Evolutionary conservation across 2,329 filamentous ascomycete genomes (phyloP), one percentile per base, ranked within the genome.

Genomic region (Epichloe sibirici): DNA sequence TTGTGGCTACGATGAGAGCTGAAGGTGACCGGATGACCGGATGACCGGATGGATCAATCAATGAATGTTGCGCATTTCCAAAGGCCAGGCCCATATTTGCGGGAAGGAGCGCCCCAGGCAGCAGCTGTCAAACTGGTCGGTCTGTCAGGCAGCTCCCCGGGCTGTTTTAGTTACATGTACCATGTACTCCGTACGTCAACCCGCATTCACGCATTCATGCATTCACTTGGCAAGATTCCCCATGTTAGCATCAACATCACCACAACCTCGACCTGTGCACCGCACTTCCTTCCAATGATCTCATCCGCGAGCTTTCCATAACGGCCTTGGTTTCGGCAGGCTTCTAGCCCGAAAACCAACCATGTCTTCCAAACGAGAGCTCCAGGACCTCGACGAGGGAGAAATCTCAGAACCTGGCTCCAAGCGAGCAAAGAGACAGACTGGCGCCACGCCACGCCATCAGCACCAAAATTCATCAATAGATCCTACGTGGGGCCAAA

Each of bases 401-500:
- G 61, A 66, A 15, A 38, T 53, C 4, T 56, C 55, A 15, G 59
- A 63, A 21, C 53, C 59, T 0, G 63, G 62, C 44, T 50, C 59
- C 45, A 64, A 65, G 53, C 61, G 61, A 48, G 52, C 59, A 35
- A 63, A 56, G 56, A 56, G 55, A 42, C 55, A 57, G 25, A 56
- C 52, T 5, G 56, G 57, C 12, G 55, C 60, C 38, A 71, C 66
- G 59, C 55, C 66, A 53, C 67, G 66, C 55, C 67, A 72, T 57
- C 67, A 71, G 49, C 68, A 71, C 51, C 66, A 72, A 54, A 69
- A 72, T 57, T 69, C 71, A 4, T 68, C 70, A 48, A 74, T 82
- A 54, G 77, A 88, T 63, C 76, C 80, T 9, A 78, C 80, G 2
- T 88, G 82, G 66, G 86, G 86, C 42, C 85, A 88, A 67, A 79